These are phyloP conservation scores for Tetradesmus lagerheimii DNA, from an alignment of 139 green algal genomes.

Conservation along the genomic window DNA sequence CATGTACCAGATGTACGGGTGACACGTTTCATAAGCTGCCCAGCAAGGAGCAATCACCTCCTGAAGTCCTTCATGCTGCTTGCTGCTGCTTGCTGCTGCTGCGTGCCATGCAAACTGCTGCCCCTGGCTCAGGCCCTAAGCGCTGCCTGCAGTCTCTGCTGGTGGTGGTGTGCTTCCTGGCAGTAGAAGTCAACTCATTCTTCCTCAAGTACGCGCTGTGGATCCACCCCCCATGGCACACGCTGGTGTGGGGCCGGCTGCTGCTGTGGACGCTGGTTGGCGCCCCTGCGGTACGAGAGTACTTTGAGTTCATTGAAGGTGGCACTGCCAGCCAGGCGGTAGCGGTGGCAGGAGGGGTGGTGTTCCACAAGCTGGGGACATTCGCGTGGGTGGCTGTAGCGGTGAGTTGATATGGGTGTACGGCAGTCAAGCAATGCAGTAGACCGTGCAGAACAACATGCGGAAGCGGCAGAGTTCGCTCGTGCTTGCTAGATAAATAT, in stretches of 20 bases:
- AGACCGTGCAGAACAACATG: neutral
- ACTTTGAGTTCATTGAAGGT: slow-evolving; percentile 83
- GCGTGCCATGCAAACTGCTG: slow-evolving; percentile 15
- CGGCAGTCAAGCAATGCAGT: neutral
- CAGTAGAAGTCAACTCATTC: slow-evolving; percentile 91
- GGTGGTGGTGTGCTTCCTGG: slow-evolving; percentile 61
- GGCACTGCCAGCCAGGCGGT: neutral
- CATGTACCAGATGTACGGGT: too few relatives aligned
- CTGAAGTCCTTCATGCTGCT: neutral
- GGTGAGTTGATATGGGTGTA: slow-evolving; percentile 17
- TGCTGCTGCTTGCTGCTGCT: slow-evolving; percentile 37
- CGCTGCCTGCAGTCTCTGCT: slow-evolving; percentile 68
- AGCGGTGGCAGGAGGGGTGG: neutral
- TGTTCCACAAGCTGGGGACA: slow-evolving; percentile 81
- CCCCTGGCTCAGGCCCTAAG: slow-evolving; percentile 58
- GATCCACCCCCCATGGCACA: slow-evolving; percentile 90
- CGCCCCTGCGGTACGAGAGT: slow-evolving; percentile 70
- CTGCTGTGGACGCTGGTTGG: slow-evolving; percentile 42
- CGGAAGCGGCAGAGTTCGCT: neutral
- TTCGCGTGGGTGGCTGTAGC: slow-evolving; percentile 86
- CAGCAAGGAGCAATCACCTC: too few relatives aligned
- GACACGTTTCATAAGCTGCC: too few relatives aligned
- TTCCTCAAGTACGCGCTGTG: slow-evolving; percentile 96
- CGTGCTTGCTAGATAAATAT: neutral
- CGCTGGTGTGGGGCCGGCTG: slow-evolving; percentile 49